Conservation (phyloP, 768 basidiomycete species). For the Gymnopilus dilepis region DNA sequence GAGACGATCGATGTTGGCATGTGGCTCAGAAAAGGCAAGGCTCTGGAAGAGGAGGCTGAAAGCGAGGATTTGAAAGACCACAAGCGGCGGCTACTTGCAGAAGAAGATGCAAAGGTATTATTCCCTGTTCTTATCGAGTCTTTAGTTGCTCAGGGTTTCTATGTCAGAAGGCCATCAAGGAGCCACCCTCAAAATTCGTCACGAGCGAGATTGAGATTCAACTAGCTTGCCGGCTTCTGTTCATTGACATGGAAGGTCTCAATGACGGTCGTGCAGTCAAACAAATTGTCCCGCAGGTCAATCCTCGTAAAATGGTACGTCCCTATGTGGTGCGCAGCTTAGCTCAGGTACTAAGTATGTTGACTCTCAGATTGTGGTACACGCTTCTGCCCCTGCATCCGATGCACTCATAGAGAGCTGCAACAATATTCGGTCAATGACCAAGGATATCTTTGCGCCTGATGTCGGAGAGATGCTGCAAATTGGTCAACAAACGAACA, state of each 20-base stretch:
- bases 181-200: constrained; percentile 92
- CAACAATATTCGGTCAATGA: constrained; percentile 85
- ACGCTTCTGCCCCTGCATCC: constrained; percentile 71
- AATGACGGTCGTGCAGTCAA: constrained; percentile 98
- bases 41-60: constrained; percentile 89
- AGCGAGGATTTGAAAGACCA: constrained; percentile 81
- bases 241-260: constrained; percentile 94
- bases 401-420: constrained; percentile 81
- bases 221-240: constrained; percentile 84
- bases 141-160: constrained; percentile 6
- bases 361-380: constrained; percentile 78
- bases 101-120: constrained; percentile 81
- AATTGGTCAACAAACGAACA: constrained; percentile 96
- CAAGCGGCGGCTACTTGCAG: constrained; percentile 64
- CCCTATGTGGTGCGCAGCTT: background rate
- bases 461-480: constrained; percentile 75
- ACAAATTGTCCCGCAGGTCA: constrained; percentile 94
- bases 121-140: background rate
- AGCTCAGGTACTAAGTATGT: constrained; percentile 2
- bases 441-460: constrained; percentile 90
- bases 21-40: constrained; percentile 93
- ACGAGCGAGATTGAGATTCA: constrained; percentile 77
- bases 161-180: constrained; percentile 69
- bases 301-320: constrained; percentile 91
- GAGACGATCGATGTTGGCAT: constrained; percentile 94